phyloP scores from a whole-genome alignment of 495 filamentous ascomycete species.

The Hypomontagnella submonticulosa region DNA sequence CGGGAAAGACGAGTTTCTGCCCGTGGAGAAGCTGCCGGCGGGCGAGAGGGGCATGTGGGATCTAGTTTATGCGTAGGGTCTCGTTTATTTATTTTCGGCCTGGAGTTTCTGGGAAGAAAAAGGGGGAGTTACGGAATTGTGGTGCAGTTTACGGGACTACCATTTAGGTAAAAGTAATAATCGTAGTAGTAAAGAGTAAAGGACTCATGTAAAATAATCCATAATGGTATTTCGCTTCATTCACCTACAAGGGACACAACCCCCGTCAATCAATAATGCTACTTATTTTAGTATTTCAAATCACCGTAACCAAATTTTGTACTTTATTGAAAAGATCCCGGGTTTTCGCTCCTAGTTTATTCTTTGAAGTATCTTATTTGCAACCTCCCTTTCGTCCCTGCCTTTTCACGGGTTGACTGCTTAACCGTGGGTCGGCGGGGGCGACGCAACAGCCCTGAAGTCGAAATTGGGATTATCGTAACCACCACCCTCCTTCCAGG shows the following conservation, averaged over 20 bases:
- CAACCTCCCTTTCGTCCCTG: not conserved
- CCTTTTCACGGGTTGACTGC: not conserved
- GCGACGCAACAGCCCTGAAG: slow-evolving; percentile 33
- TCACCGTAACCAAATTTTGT: too few species aligned
- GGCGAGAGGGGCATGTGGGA: slow-evolving; percentile 32
- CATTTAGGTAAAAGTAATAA: too few species aligned
- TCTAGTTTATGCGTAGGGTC: slow-evolving; percentile 31
- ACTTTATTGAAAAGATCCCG: too few species aligned
- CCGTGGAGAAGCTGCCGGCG: slow-evolving; percentile 26
- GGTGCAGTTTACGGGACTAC: not conserved
- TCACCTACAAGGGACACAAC: not conserved
- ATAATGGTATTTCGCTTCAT: slow-evolving; percentile 4
- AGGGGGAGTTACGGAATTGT: not conserved
- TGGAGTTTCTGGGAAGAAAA: not conserved
- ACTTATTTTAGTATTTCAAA: too few species aligned
- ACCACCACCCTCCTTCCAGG: slow-evolving; percentile 48
- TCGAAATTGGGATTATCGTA: slow-evolving; percentile 47
- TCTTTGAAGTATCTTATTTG: not conserved
- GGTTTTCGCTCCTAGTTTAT: not conserved
- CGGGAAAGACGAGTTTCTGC: slow-evolving; percentile 31
- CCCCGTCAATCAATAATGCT: too few species aligned
- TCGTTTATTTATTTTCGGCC: too few species aligned
- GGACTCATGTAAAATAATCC: not conserved
- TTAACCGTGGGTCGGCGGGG: slow-evolving; percentile 45
- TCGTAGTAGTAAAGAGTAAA: too few species aligned